Evolutionary conservation across 2,329 filamentous ascomycete genomes (phyloP), one percentile per base, ranked within the genome.

Genomic region (Didymella pinodella): DNA sequence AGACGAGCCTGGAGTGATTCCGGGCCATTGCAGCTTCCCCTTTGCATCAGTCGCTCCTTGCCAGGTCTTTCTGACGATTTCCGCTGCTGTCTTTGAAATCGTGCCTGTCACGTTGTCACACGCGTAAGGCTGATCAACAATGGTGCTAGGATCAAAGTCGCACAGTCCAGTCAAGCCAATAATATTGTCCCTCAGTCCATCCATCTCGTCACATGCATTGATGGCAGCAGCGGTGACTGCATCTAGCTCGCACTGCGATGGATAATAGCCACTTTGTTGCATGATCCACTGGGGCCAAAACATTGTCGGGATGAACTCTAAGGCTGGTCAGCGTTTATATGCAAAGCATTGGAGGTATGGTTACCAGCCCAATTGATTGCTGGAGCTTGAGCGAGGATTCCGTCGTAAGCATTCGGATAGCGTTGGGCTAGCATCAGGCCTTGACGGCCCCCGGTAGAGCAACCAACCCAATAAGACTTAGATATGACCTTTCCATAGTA

Each of bases 391-490:
- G 74, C 74, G 2, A 65, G 47, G 25, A 77, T 73, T 0, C 75
- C 73, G 57, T 76, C 69, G 34, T 65, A 72, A 1, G 62, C 59
- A 3, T 63, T 60, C 0, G 72, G 72, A 59, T 71, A 76, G 10
- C 63, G 54, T 51, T 75, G 72, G 5, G 71, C 73, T 26, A 74
- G 36, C 53, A 65, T 65, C 31, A 66, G 59, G 0, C 71, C 75
- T 46, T 77, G 73, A 8, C 74, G 57, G 7, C 74, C 74, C 25
- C 73, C 73, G 20, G 70, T 63, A 0, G 74, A 76, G 54, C 75
- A 77, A 58, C 68, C 74, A 45, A 61, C 70, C 66, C 68, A 76
- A 59, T 76, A 75, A 4, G 73, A 75, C 48, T 72, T 75, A 8
- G 59, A 57, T 0, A 75, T 65, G 4, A 57, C 8, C 29, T 67